Evolutionary conservation across 2,329 filamentous ascomycete species (phyloP).

Genomic region (Aspergillus tanneri): DNA sequence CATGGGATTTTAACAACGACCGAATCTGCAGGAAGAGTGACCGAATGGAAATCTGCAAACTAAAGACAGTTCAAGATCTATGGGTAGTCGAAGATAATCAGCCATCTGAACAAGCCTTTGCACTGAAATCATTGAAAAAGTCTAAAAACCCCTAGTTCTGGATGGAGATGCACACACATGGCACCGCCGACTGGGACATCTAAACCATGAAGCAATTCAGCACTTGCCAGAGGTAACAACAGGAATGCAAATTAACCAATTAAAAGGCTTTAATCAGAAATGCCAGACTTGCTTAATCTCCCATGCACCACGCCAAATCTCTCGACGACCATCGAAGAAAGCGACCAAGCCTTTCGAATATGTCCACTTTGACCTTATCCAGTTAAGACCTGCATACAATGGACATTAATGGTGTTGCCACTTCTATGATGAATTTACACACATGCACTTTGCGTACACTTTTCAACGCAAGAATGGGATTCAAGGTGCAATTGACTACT

Average conservation of each 20-base stretch:
- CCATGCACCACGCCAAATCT: not conserved
- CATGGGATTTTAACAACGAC: too few relatives aligned
- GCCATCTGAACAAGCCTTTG: not conserved
- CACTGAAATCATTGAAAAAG: not conserved
- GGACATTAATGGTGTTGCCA: not conserved
- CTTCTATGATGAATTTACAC: not conserved
- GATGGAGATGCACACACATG: not conserved
- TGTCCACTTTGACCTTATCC: not conserved
- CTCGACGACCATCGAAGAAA: not conserved
- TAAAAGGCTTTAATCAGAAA: not conserved
- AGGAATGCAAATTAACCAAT: not conserved
- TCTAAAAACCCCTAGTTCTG: not conserved
- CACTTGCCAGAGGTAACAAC: not conserved
- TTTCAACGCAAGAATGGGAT: not conserved
- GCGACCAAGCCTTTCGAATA: not conserved
- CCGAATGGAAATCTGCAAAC: too few relatives aligned
- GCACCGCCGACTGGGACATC: not conserved
- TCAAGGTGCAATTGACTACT: not conserved
- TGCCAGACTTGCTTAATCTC: not conserved
- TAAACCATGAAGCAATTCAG: not conserved
- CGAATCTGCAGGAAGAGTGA: too few relatives aligned
- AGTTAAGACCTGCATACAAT: not conserved
- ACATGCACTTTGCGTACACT: not conserved
- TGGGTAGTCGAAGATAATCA: not conserved
- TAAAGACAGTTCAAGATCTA: too few relatives aligned